Evolutionary conservation across 352 stramenopile genomes (phyloP), one percentile per base, ranked within the genome.

Genomic region (Pythium grandisporangium): DNA sequence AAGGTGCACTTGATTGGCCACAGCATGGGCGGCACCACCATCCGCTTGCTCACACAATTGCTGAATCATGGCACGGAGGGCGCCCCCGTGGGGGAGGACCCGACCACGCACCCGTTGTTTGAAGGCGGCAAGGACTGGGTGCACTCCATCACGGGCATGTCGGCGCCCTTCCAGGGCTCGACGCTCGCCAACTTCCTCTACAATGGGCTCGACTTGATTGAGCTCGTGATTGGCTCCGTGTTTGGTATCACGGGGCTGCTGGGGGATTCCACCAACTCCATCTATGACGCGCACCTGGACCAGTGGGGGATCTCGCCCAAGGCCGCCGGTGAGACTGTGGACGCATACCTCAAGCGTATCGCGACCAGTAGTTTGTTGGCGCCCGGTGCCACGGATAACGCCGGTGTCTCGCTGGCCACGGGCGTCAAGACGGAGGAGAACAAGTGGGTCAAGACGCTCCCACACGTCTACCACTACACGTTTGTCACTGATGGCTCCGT

Each of bases 1-100:
- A 84, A 82, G 41, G 46, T 89, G 1, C 72, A 86, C 41, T 45
- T 89, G 13, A n/a, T 89, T 3, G 72, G 76, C 16, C 76, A 89
- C 69, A 82, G 66, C 27, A 86, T 89, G 72, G 76, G 76, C 29
- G 76, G 76, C 12, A 63, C 76, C 45, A 89, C 76, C 10, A 58
- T 84, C 16, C 68, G 76, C 33, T 86, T 85, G 70, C 55, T 89
- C 10, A 43, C 72, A 19, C 66, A 86, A 51, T 19, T 89, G 19
- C 59, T 86, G 0, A 37, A 43, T 13, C 54, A 84, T 6, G 76
- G 76, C 7, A 62, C 47, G 0, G 60, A 47, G 6, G 70, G 66
- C 1, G 61, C 73, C 1, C 70, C 61, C 0, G 52, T 62, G 12
- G 38, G 35, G 2, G 57, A 75, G 30, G 40, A 45, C 14, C 20